Conservation (phyloP, 495 filamentous ascomycete species). For the Penicillium crystallinum region DNA sequence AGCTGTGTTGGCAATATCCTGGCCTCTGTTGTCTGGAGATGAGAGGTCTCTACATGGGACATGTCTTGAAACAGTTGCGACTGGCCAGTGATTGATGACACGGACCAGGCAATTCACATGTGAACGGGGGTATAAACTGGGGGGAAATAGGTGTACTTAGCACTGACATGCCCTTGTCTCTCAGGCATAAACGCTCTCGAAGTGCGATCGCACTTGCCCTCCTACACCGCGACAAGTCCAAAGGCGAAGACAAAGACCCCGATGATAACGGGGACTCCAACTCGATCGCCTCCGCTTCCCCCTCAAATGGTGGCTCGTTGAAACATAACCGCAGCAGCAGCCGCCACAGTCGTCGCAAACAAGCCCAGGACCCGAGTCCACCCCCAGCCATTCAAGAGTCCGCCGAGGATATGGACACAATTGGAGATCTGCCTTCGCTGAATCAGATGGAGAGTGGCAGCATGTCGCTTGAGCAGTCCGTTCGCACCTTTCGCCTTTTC, state of each 20-base stretch:
- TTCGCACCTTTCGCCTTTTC: conserved; percentile 88
- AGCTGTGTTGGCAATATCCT: neutral
- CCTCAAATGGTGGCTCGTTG: conserved; percentile 24
- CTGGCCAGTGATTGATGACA: too few species aligned
- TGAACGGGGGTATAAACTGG: conserved; percentile 2
- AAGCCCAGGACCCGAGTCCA: conserved; percentile 20
- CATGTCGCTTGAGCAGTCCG: conserved; percentile 83
- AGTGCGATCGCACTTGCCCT: conserved; percentile 49
- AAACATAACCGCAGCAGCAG: conserved; percentile 29
- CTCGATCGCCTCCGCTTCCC: conserved; percentile 28
- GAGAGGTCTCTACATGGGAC: too few species aligned
- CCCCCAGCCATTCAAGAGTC: conserved; percentile 21
- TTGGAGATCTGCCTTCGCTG: conserved; percentile 31
- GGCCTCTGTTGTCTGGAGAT: neutral
- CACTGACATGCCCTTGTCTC: conserved; percentile 25
- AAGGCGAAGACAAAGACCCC: conserved; percentile 27
- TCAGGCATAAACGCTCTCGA: conserved; percentile 51
- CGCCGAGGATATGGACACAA: conserved; percentile 27
- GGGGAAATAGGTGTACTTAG: neutral
- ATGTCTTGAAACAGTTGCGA: too few species aligned
- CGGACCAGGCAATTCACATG: conserved; percentile 8
- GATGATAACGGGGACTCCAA: conserved; percentile 29
- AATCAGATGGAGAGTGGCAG: conserved; percentile 26
- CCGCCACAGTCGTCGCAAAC: conserved; percentile 24
- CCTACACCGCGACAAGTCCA: conserved; percentile 48